phyloP scores from a whole-genome alignment of 225 moss, liverwort and hornwort genomes.

The Anthoceros angustus region DNA sequence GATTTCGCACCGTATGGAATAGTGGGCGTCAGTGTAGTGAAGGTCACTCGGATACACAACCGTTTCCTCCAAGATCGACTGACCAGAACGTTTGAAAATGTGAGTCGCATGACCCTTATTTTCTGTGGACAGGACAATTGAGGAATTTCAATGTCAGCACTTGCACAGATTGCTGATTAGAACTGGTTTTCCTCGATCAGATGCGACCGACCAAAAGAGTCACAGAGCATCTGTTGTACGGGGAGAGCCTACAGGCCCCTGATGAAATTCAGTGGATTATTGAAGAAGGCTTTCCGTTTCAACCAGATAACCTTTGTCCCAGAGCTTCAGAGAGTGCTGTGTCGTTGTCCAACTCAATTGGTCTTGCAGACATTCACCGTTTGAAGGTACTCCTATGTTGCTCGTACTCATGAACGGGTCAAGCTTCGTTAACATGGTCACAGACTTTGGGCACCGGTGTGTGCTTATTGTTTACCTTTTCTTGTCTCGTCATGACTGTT shows the following conservation, averaged over 20 bases:
- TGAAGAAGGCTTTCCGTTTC: slow-evolving; percentile 76
- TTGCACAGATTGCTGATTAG: background rate
- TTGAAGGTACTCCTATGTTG: slow-evolving; percentile 39
- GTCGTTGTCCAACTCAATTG: slow-evolving; percentile 73
- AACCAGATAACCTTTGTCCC: slow-evolving; percentile 21
- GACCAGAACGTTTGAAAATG: slow-evolving; percentile 53
- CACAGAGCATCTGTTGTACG: slow-evolving; percentile 78
- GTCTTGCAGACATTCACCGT: slow-evolving; percentile 63
- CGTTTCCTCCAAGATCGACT: slow-evolving; percentile 74
- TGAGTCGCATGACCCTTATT: slow-evolving; percentile 11
- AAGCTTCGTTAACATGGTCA: background rate
- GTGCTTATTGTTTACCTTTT: background rate
- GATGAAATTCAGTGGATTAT: slow-evolving; percentile 82
- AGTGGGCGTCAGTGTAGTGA: slow-evolving; percentile 57
- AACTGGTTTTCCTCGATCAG: slow-evolving; percentile 10
- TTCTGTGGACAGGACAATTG: background rate
- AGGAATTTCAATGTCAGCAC: background rate
- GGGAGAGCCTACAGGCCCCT: slow-evolving; percentile 68
- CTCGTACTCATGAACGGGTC: background rate
- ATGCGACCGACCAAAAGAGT: slow-evolving; percentile 45
- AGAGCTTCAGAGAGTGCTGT: slow-evolving; percentile 32
- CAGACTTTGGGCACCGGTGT: background rate
- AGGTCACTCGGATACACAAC: slow-evolving; percentile 91
- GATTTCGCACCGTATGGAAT: slow-evolving; percentile 80
- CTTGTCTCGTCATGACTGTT: background rate